Evolutionary conservation across 192 early-diverging fungal species (phyloP).

Genomic region (Phlyctochytrium planicorne): DNA sequence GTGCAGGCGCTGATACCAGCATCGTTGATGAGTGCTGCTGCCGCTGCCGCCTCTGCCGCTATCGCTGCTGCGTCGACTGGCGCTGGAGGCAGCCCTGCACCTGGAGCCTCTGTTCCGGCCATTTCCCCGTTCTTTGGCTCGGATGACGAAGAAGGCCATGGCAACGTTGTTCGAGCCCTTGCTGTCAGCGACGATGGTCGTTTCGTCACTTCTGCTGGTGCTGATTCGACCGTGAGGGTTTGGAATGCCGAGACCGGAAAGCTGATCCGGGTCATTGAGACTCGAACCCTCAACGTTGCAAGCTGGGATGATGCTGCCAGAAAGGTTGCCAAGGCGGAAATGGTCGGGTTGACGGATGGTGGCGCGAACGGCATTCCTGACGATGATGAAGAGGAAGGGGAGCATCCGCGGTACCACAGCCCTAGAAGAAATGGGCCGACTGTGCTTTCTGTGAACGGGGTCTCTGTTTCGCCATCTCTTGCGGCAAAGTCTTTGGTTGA

Average conservation of each 20-base stretch:
- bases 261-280: slow-evolving; percentile 15
- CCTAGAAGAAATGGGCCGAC: background rate
- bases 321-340: background rate
- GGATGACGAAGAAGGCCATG: background rate
- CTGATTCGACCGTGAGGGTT: slow-evolving; percentile 13
- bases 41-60: background rate
- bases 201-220: slow-evolving; percentile 16
- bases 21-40: background rate
- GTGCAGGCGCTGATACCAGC: background rate
- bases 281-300: background rate
- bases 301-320: slow-evolving; percentile 1
- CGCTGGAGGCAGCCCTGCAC: background rate
- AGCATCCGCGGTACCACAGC: background rate
- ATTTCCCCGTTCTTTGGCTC: background rate
- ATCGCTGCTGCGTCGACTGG: background rate
- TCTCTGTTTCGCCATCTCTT: too few relatives aligned
- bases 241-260: slow-evolving; percentile 22
- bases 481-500: background rate
- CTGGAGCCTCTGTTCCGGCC: background rate
- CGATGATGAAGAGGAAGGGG: background rate
- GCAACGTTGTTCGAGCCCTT: slow-evolving; percentile 7
- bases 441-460: background rate
- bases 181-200: slow-evolving; percentile 11
- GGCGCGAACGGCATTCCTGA: background rate
- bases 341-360: slow-evolving; percentile 1